Base-by-base conservation (phyloP, 176 grass and related monocot genomes). In the Thalia dealbata region DNA sequence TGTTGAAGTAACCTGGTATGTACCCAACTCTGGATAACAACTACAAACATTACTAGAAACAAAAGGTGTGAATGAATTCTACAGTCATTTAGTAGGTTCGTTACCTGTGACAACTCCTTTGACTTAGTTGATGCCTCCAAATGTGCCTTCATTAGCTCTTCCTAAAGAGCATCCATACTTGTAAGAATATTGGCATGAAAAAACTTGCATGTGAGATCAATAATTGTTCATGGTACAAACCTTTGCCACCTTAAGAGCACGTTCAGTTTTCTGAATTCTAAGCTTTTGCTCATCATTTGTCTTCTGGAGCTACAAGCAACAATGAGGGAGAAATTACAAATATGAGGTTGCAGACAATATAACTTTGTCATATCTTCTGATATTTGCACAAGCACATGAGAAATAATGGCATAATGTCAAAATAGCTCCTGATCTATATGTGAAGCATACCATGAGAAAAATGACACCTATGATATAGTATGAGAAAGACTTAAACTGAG, bases 181-280 rank as follows among this genome's bases (percentile, higher is more conserved):
- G 70, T 29, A 76, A 21, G 35, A 45, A 29, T 62, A 73, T 73
- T 46, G 26, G 14, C 64, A 52, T 24, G 69, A 10, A 79, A 81
- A 14, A 84, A 15, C 81, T 67, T 61, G 30, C 14, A 74, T 59
- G 30, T 67, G 0, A 14, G 22, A 75, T 81, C 21, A 25, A 76
- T 48, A 62, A 52, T 56, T 52, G 75, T 67, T 82, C 44, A 64
- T 64, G 66, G 71, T 62, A 86, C 79, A 90, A 70, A 99, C 90
- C 95, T 99, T 87, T 52, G 90, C 90, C 76, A 75, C 67, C 86
- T 88, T 81, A 88, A 91, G 95, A 77, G 87, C 90, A 52, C 44
- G 77, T 74, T 93, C 81, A n/a, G 83, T 93, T 85, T 99, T 99
- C 71, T 85, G 83, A 41, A 99, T 88, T 79, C 87, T 93, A 72